These are phyloP conservation scores for Eruca vesicaria DNA, from an alignment of 441 rosid genomes.

Conservation along the genomic window DNA sequence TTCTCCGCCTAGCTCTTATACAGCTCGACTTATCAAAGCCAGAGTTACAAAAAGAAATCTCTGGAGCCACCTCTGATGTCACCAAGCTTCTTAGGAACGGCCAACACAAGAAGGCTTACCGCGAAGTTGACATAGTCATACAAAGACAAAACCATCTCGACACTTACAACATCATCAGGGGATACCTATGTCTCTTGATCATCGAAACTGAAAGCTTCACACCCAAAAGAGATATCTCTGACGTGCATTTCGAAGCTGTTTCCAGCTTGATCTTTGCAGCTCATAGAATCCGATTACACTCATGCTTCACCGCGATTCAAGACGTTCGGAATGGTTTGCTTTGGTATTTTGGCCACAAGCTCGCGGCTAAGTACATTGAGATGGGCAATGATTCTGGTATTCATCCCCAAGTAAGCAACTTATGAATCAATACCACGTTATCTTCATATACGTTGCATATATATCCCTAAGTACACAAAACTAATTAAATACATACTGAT, in stretches of 20 bases:
- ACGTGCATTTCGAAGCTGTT: slow-evolving; percentile 67
- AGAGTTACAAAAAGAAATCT: neutral
- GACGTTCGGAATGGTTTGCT: slow-evolving; percentile 60
- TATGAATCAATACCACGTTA: neutral
- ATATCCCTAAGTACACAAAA: no score
- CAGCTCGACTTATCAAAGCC: neutral
- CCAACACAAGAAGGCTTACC: slow-evolving; percentile 72
- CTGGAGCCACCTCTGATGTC: slow-evolving; percentile 64
- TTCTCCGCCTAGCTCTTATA: no score
- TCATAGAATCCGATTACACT: slow-evolving; percentile 49
- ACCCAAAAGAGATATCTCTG: slow-evolving; percentile 66
- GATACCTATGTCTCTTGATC: slow-evolving; percentile 54
- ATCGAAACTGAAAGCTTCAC: slow-evolving; percentile 57
- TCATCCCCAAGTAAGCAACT: slow-evolving; percentile 47
- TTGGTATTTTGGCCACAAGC: slow-evolving; percentile 70
- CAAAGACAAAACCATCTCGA: slow-evolving; percentile 73
- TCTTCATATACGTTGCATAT: neutral
- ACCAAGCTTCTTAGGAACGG: slow-evolving; percentile 72
- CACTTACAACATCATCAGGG: slow-evolving; percentile 55
- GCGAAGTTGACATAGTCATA: slow-evolving; percentile 71
- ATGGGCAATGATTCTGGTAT: slow-evolving; percentile 69
- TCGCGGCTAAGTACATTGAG: slow-evolving; percentile 67
- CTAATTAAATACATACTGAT: neutral
- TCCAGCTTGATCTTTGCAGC: slow-evolving; percentile 72
- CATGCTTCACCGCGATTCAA: slow-evolving; percentile 81